Evolutionary conservation across 192 early-diverging fungal genomes (phyloP).

Genomic region (Blastocladiella britannica): DNA sequence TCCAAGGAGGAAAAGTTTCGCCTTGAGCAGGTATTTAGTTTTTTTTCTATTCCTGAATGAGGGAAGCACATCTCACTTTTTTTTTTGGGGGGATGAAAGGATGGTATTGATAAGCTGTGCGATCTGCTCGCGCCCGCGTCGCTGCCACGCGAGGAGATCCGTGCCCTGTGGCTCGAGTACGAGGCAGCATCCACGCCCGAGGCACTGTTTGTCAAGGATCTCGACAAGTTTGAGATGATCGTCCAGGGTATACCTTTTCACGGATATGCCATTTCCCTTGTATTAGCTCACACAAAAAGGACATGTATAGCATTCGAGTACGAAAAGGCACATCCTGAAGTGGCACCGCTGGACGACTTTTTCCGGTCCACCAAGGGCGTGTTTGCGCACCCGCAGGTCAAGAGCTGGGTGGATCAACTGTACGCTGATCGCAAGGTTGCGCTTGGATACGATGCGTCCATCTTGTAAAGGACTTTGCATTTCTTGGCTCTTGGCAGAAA

Average conservation of each 20-base stretch:
- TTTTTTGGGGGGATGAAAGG: too few species aligned
- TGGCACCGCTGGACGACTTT: conserved; percentile 50
- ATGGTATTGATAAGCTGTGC: background rate
- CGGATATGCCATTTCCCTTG: too few species aligned
- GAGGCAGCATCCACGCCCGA: conserved; percentile 52
- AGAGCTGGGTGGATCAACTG: conserved; percentile 64
- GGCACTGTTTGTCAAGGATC: conserved; percentile 63
- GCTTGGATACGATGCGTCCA: background rate
- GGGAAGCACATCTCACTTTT: too few species aligned
- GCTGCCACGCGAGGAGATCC: conserved; percentile 34
- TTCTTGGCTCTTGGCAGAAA: too few species aligned
- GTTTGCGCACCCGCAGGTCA: conserved; percentile 64
- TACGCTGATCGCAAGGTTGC: conserved; percentile 22
- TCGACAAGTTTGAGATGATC: conserved; percentile 97
- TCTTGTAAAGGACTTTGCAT: too few species aligned
- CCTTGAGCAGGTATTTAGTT: conserved; percentile 29
- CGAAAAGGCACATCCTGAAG: conserved; percentile 39
- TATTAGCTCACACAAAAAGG: background rate
- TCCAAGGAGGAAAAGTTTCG: conserved; percentile 53
- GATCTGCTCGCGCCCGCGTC: background rate
- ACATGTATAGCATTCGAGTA: conserved; percentile 51
- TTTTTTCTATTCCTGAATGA: too few species aligned
- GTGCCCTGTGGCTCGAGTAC: conserved; percentile 63
- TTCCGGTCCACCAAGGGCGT: conserved; percentile 60
- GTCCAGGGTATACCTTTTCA: too few species aligned